Conservation (phyloP, 2,329 filamentous ascomycete genomes). For the Neopestalotiopsis sp. region DNA sequence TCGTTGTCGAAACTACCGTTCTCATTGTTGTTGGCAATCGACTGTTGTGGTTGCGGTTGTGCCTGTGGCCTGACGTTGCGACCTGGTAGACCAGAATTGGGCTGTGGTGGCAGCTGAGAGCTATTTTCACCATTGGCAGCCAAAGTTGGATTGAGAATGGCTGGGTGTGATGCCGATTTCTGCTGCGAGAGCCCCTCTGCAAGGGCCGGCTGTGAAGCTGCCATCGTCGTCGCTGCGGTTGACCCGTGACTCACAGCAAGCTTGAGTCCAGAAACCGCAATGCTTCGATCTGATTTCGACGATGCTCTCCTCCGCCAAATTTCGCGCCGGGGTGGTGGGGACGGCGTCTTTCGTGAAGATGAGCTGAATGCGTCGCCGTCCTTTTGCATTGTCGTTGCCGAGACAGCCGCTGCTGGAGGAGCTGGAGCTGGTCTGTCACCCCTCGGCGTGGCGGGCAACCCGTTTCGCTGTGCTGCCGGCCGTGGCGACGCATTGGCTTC, state of each 20-base stretch:
- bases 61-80: constrained; percentile 19
- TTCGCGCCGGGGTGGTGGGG: constrained; percentile 36
- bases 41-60: neutral
- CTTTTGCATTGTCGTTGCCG: constrained; percentile 7
- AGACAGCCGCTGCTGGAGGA: constrained; percentile 21
- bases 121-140: neutral
- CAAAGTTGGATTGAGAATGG: neutral
- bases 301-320: constrained; percentile 58
- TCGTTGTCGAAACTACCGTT: neutral
- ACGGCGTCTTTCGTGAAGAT: constrained; percentile 29
- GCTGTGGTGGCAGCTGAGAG: constrained; percentile 10
- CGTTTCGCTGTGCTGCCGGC: constrained; percentile 11
- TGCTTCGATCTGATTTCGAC: constrained; percentile 51
- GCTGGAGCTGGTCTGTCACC: constrained; percentile 22
- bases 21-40: neutral
- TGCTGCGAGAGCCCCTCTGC: neutral
- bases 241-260: constrained; percentile 56
- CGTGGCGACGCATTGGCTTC: constrained; percentile 25
- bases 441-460: constrained; percentile 31
- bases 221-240: constrained; percentile 43
- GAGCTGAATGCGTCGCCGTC: constrained; percentile 26
- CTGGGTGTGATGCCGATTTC: neutral
- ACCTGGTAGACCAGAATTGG: constrained; percentile 17
- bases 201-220: constrained; percentile 19
- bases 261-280: constrained; percentile 55